Base-by-base conservation (phyloP, 495 filamentous ascomycete species). In the Pseudomonodictys pantanalensis region DNA sequence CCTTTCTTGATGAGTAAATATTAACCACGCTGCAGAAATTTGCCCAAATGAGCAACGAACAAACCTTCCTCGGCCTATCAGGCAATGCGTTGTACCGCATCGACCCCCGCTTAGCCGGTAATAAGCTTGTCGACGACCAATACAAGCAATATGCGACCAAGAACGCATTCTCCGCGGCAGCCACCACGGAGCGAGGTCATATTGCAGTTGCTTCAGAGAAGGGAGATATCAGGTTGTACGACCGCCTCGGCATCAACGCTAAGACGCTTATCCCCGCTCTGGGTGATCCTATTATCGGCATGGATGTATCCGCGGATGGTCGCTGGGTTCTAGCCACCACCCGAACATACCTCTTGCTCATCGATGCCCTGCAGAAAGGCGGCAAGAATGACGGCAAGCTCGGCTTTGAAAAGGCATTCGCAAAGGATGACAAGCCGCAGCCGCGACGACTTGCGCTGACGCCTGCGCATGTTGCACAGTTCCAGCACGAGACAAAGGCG, bases 321-420 rank as follows among this genome's bases (percentile, higher is more conserved):
- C 86, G 90, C 62, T 98, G 92, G 92, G 79, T 98, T 12, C 83
- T 98, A 15, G 95, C 86, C 20, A 98, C 93, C 0, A 97, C 93
- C 69, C 86, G 88, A 22, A 98, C 92, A 1, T 98, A 97, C 68
- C 82, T 98, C 7, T 83, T 98, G 4, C 87, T 98, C 65, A 87
- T 97, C 59, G 93, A 98, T 68, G 81, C 91, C 0, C 70, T 92
- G 33, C 95, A 98, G 67, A 90, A 95, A 67, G 82, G 86, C 0
- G 95, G 93, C 66, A 97, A 95, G 78, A 95, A 97, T 62, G 90
- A 91, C 65, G 95, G 95, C 68, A 97, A 97, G 74, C 87, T 98
- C 43, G 93, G 93, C 15, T 98, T 98, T 68, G 91, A 98, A 75
- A 91, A 87, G 64, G 79, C 91, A 0, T 98, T 98, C 62, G 87